Percentiles rank a stretch among this genome's conserved stretches.
Conservation (phyloP, 352 stramenopile genomes). For the Pelagophyceae sp. region DNA sequence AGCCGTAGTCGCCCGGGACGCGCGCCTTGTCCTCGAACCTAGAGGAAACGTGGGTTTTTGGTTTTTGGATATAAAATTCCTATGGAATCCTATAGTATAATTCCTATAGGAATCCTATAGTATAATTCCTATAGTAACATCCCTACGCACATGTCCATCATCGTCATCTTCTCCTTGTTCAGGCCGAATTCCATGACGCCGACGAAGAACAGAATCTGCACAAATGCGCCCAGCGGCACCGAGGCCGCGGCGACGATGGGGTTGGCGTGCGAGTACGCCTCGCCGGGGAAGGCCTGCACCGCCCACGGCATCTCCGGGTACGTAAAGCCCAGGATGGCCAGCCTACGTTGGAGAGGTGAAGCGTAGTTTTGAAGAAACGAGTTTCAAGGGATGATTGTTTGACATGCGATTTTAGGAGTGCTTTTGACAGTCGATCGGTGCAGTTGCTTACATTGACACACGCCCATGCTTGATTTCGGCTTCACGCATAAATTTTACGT, state of each 20-base stretch:
- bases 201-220: not conserved
- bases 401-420: too few species aligned
- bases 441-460: too few species aligned
- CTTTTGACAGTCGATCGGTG: too few species aligned
- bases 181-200: not conserved
- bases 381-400: too few species aligned
- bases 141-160: constrained; percentile 5
- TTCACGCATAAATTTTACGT: constrained; percentile 8
- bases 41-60: too few species aligned
- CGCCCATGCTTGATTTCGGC: not conserved
- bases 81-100: too few species aligned
- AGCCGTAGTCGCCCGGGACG: constrained; percentile 4
- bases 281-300: not conserved
- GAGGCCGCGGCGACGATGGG: not conserved
- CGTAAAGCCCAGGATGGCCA: not conserved
- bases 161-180: constrained; percentile 11
- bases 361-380: too few species aligned
- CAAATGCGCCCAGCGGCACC: not conserved
- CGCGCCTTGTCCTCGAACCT: constrained; percentile 10
- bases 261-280: constrained; percentile 3
- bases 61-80: too few species aligned
- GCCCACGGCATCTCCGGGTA: not conserved
- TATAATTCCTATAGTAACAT: too few species aligned
- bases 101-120: too few species aligned
- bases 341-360: too few species aligned